Evolutionary conservation across 306 rosid genomes (phyloP).

Genomic region (Ziziphus jujuba): DNA sequence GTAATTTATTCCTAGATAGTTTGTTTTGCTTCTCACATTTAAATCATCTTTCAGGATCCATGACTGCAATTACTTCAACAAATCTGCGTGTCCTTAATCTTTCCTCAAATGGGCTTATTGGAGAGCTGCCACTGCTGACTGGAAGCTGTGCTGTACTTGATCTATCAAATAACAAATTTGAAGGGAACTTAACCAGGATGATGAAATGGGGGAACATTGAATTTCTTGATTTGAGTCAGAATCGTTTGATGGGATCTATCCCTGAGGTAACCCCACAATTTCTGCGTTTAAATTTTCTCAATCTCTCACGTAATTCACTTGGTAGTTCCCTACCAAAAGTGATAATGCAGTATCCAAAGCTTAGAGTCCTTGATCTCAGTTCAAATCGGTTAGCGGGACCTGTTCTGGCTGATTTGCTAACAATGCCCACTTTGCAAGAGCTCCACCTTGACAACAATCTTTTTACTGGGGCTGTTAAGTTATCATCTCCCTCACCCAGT

Average conservation of each 20-base stretch:
- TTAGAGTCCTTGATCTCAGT: constrained; percentile 81
- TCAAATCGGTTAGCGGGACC: constrained; percentile 72
- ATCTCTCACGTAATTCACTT: constrained; percentile 71
- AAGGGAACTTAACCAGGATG: constrained; percentile 79
- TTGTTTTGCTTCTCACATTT: constrained; percentile 22
- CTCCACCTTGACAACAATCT: constrained; percentile 73
- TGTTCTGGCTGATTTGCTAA: constrained; percentile 53
- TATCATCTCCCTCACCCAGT: constrained; percentile 48
- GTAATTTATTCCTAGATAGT: background rate
- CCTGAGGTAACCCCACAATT: constrained; percentile 87
- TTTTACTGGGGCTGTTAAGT: constrained; percentile 59
- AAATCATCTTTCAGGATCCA: constrained; percentile 63
- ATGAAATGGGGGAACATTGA: constrained; percentile 90
- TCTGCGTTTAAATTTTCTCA: constrained; percentile 72
- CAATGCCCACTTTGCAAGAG: constrained; percentile 77
- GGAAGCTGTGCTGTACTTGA: constrained; percentile 93
- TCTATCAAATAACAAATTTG: constrained; percentile 76
- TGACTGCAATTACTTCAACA: constrained; percentile 71
- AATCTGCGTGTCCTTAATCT: constrained; percentile 66
- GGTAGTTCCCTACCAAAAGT: constrained; percentile 61
- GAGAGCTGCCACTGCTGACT: constrained; percentile 80
- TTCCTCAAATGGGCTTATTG: constrained; percentile 71
- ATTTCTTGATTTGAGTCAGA: constrained; percentile 84
- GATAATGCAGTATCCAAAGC: constrained; percentile 78
- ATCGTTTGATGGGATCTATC: constrained; percentile 68